Base-by-base conservation (phyloP, 805 yeast species). In the Saturnispora quitensis region DNA sequence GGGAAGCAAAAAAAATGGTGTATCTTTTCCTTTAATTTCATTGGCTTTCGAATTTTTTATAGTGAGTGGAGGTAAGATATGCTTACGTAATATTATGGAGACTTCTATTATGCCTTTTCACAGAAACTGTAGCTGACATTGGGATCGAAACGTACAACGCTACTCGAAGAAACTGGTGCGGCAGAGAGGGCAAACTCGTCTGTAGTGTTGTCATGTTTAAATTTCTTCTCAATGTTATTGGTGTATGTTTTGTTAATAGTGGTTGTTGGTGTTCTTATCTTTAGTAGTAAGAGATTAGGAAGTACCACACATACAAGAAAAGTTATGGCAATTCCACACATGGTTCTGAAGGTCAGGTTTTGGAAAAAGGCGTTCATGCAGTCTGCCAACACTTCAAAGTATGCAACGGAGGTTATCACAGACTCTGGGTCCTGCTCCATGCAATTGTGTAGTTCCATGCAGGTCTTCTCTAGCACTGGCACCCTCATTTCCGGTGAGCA, bases 371-470 rank as follows among this genome's bases (percentile, higher is more conserved):
- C 65, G 50, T 65, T 65, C 58, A 65, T 55, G 48, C 69, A 65
- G 43, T 65, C 69, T 2, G 69, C 68, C 20, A 65, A 47, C 24
- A 65, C 62, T 54, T 65, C 69, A 51, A 65, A 65, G 50, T 65
- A 65, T 1, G 68, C 69, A 31, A 55, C 64, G 2, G 69, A 61
- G 3, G 67, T 60, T 36, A 62, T 55, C 22, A 67, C 64, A 50
- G 68, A 58, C 25, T 77, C 75, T 9, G 95, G 90, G 56, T 88
- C 91, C 47, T 82, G 69, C 58, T 82, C 79, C 89, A 88, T 87
- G 65, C 99, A 93, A 52, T 75, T 76, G 55, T 79, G 84, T 93
- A 95, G 88, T 35, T 73, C 73, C 35, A 75, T 71, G 66, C 99
- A 91, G 13, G 78, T 69, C 2, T 68, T 66, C 58, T 84, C 93